These are phyloP conservation scores for Aspergillus piperis DNA, from an alignment of 2,329 filamentous ascomycete genomes.

Conservation along the genomic window DNA sequence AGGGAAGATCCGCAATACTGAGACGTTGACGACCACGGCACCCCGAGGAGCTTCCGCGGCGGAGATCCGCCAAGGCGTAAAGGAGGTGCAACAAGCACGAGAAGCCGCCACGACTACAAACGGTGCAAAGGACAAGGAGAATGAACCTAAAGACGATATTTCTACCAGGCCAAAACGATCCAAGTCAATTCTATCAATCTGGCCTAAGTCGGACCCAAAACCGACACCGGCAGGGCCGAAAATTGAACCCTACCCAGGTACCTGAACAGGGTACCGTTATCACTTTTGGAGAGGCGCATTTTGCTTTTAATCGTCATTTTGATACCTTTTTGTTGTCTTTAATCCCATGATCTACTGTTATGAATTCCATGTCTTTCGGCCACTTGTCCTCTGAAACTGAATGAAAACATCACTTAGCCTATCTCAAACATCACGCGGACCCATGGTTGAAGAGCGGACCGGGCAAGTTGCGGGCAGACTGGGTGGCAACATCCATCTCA, in stretches of 20 bases:
- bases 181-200: constrained; percentile 35
- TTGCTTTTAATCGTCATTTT: background rate
- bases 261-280: constrained; percentile 22
- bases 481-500: constrained; percentile 14
- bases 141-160: constrained; percentile 2
- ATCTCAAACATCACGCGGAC: constrained; percentile 14
- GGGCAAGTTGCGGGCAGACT: constrained; percentile 13
- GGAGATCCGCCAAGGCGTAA: constrained; percentile 44
- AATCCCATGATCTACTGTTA: background rate
- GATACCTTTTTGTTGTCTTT: constrained; percentile 6
- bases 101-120: constrained; percentile 22
- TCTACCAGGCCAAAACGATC: constrained; percentile 29
- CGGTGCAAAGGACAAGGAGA: constrained; percentile 4
- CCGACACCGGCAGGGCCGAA: constrained; percentile 18
- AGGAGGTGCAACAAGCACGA: constrained; percentile 40
- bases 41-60: constrained; percentile 42
- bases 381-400: constrained; percentile 9
- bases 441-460: constrained; percentile 17
- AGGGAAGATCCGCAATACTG: constrained; percentile 34
- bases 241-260: constrained; percentile 40
- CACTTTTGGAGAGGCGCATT: background rate
- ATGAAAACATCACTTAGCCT: constrained; percentile 1
- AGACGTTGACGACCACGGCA: constrained; percentile 45
- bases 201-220: constrained; percentile 26
- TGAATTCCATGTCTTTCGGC: background rate